Base-by-base conservation (phyloP, 2,329 filamentous ascomycete species). In the Colletotrichum ledebouriae region DNA sequence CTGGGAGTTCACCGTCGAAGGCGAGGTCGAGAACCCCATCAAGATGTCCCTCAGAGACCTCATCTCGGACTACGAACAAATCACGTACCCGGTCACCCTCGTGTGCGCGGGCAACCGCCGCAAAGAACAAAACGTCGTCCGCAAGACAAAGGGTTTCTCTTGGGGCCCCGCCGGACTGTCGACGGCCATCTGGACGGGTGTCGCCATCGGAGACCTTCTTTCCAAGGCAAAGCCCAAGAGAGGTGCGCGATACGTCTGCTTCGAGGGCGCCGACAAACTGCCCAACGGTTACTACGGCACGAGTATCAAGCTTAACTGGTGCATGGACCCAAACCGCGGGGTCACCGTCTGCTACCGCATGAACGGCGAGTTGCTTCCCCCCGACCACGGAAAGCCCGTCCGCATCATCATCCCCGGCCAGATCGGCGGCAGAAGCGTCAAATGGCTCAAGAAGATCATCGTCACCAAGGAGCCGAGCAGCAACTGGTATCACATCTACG, bases 401-500 rank as follows among this genome's bases (percentile, higher is more conserved):
- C 86, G 94, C 70, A 90, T 91, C 6, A 89, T 97, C 7, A 92
- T 98, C 4, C 94, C 94, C 0, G 94, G 94, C 0, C 94, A 97
- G 78, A 97, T 98, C 70, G 94, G 94, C 39, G 94, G 94, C 1
- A 87, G 94, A 71, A 97, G 93, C 77, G 94, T 98, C 37, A 98
- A 98, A 79, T 98, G 94, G 94, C 77, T 98, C 67, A 95, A 91
- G 81, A 90, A 85, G 71, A 86, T 98, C 69, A 91, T 94, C 49
- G 78, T 98, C 58, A 95, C 94, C 0, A 87, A 90, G 10, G 83
- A 85, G 25, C 94, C 94, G 0, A 97, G 94, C 75, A 91, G 95
- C 71, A 97, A 97, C 75, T 97, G 94, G 93, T 97, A 97, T 74
- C 94, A 98, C 78, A 94, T 97, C 70, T 94, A 96, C 78, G 94